Conservation (phyloP, 192 early-diverging fungal genomes). For the Coemansia sp. region DNA sequence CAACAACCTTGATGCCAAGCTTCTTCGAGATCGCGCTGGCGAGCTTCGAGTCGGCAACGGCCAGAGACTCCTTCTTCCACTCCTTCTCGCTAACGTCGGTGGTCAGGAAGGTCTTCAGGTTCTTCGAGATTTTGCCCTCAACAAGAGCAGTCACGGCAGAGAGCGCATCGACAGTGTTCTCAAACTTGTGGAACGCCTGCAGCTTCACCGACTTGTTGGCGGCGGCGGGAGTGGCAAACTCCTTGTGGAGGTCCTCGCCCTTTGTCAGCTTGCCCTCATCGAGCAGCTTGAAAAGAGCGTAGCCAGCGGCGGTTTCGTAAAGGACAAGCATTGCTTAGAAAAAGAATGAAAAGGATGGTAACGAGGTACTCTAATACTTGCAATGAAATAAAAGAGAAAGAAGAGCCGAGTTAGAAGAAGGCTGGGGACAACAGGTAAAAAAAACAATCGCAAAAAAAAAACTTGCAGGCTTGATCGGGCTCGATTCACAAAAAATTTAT, state of each 20-base stretch:
- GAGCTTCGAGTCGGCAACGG: constrained; percentile 94
- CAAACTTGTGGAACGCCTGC: constrained; percentile 96
- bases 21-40: constrained; percentile 83
- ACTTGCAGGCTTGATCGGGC: constrained; percentile 1
- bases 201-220: constrained; percentile 95
- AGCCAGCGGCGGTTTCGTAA: constrained; percentile 97
- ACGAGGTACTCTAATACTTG: constrained; percentile 5
- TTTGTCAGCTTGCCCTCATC: constrained; percentile 89
- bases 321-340: constrained; percentile 79
- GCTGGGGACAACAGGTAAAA: not conserved
- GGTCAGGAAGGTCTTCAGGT: constrained; percentile 91
- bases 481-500: constrained; percentile 28
- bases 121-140: constrained; percentile 95
- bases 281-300: constrained; percentile 94
- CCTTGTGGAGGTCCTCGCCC: constrained; percentile 84
- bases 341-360: not conserved
- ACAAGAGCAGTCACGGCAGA: constrained; percentile 94
- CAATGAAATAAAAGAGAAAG: not conserved
- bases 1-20: constrained; percentile 80
- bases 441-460: constrained; percentile 5
- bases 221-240: constrained; percentile 84
- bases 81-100: constrained; percentile 83
- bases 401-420: not conserved
- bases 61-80: constrained; percentile 89
- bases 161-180: constrained; percentile 97